Base-by-base conservation (phyloP, 2,329 filamentous ascomycete species). In the Paracoccidioides lutzii region DNA sequence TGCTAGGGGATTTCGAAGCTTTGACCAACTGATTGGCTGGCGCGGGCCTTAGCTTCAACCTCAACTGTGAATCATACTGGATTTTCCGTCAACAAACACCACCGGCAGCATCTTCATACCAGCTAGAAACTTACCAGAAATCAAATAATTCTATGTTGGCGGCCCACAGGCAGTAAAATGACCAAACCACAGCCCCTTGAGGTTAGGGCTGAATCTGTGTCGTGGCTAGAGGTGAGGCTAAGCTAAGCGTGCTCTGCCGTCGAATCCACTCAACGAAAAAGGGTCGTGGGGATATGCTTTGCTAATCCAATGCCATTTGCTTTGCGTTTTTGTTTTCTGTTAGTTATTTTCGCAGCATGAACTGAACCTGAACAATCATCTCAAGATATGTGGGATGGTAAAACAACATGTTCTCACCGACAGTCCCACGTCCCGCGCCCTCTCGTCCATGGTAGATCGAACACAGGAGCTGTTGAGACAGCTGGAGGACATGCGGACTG, bases 341-440 rank as follows among this genome's bases (percentile, higher is more conserved):
- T 60, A 74, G 72, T 61, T 74, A 28, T 72, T 71, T 55, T 60
- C 65, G 10, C 70, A 69, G 42, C 73, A 75, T 59, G 69, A 73
- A n/a, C 66, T 61, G 2, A 59, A 72, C 33, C 62, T 75, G 3
- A 62, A 65, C 38, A 69, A 66, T 3, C 73, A 76, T 57, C 55
- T 73, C 2, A 63, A 68, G 48, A 66, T 74, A 60, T 61, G 74
- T 7, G 62, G 67, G 14, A 63, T 66, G 57, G 62, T 74, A 2
- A 65, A 67, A 50, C 58, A 59, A 5, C 66, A 71, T 45, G 59
- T 67, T 8, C 57, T 60, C 4, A 56, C 61, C 8, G 63, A 68
- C 35, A 58, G 59, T 5, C 66, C 67, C 38, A 64, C 66, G 10
- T 65, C 61, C 41, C 63, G 61, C 10, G 61, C 65, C 5, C 62